Conservation (phyloP, 2,329 filamentous ascomycete species). For the Ilyonectria robusta region DNA sequence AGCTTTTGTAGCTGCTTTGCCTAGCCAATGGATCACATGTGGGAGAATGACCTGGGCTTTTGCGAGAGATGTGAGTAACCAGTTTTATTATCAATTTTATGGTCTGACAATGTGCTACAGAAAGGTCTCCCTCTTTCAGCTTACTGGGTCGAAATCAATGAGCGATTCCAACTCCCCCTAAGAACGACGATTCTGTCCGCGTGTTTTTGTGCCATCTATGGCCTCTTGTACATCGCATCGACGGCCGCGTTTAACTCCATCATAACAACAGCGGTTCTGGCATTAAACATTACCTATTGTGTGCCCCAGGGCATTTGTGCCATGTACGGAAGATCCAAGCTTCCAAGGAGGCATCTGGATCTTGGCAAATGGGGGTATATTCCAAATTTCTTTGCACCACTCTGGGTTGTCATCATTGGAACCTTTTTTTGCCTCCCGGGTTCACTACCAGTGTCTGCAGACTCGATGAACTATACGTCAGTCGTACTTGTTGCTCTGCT, state of each 20-base stretch:
- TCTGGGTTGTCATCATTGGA: conserved; percentile 38
- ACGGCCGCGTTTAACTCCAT: conserved; percentile 53
- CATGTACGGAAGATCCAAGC: conserved; percentile 36
- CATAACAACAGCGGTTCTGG: conserved; percentile 48
- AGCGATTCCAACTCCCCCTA: conserved; percentile 43
- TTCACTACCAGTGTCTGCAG: conserved; percentile 1
- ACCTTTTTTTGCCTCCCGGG: conserved; percentile 45
- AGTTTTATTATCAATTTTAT: background rate
- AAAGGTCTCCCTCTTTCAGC: conserved; percentile 27
- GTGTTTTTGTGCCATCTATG: conserved; percentile 48
- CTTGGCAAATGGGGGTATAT: conserved; percentile 38
- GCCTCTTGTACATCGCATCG: conserved; percentile 50
- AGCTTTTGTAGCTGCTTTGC: conserved; percentile 38
- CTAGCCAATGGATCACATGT: conserved; percentile 49
- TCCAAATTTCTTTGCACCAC: conserved; percentile 39
- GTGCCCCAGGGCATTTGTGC: conserved; percentile 47
- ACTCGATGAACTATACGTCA: conserved; percentile 29
- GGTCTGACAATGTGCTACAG: background rate
- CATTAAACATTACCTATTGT: conserved; percentile 49
- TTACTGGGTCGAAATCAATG: conserved; percentile 45
- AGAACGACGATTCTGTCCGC: conserved; percentile 47
- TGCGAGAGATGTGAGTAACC: conserved; percentile 47
- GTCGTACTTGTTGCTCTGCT: background rate
- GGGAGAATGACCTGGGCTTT: conserved; percentile 53
- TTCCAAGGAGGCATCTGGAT: conserved; percentile 38